These are phyloP conservation scores for Eurotiales sp. DNA, from an alignment of 2,329 filamentous ascomycete species.

Conservation along the genomic window DNA sequence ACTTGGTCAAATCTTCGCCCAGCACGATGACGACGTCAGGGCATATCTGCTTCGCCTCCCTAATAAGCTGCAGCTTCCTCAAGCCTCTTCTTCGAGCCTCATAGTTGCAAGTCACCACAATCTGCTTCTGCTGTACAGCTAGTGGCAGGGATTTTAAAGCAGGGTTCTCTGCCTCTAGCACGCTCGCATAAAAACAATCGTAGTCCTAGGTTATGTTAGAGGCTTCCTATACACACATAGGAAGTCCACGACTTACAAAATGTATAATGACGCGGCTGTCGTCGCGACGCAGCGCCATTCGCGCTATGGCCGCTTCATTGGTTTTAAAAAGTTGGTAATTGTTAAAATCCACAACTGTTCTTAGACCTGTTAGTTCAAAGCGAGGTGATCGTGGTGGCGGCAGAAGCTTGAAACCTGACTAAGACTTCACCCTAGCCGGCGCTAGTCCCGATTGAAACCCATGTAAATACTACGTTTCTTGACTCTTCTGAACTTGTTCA, in stretches of 20 bases:
- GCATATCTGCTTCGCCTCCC: slow-evolving; percentile 73
- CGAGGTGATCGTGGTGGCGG: too few species aligned
- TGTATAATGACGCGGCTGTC: slow-evolving; percentile 72
- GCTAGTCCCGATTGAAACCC: too few species aligned
- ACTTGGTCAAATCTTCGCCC: slow-evolving; percentile 80
- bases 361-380: not conserved
- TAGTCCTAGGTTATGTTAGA: slow-evolving; percentile 36
- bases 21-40: slow-evolving; percentile 82
- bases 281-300: slow-evolving; percentile 37
- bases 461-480: too few species aligned
- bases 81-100: slow-evolving; percentile 66
- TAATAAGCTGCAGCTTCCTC: slow-evolving; percentile 78
- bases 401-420: too few species aligned
- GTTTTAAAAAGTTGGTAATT: not conserved
- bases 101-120: slow-evolving; percentile 92
- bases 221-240: not conserved
- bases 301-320: slow-evolving; percentile 1
- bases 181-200: slow-evolving; percentile 87
- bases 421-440: too few species aligned
- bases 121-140: slow-evolving; percentile 88
- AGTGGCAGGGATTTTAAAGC: slow-evolving; percentile 68
- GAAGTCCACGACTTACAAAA: slow-evolving; percentile 58
- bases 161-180: slow-evolving; percentile 78
- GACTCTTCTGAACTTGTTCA: too few species aligned
- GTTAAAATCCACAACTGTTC: not conserved